phyloP scores from a whole-genome alignment of 352 stramenopile genomes.

The Globisporangium perplexum region DNA sequence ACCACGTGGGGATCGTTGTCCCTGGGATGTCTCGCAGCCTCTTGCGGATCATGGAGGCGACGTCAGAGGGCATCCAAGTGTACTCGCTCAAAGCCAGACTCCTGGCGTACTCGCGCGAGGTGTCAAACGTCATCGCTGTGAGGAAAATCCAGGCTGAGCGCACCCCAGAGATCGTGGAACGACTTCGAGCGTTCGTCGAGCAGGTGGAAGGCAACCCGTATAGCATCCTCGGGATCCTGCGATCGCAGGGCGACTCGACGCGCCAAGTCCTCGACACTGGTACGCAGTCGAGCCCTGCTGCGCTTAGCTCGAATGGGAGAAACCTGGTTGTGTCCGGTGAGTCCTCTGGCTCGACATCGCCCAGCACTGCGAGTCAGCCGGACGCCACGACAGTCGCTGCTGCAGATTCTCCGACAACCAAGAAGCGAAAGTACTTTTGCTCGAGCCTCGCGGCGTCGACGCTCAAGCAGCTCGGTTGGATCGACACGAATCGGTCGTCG shows the following conservation, averaged over 20 bases:
- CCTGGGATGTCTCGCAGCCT: constrained; percentile 50
- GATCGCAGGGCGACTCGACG: constrained; percentile 46
- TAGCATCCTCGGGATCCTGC: constrained; percentile 75
- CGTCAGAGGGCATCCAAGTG: constrained; percentile 71
- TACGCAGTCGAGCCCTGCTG: not conserved
- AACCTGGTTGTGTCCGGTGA: not conserved
- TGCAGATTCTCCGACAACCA: not conserved
- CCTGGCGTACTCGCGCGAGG: constrained; percentile 74
- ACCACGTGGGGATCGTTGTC: constrained; percentile 79
- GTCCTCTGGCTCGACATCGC: not conserved
- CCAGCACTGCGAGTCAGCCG: not conserved
- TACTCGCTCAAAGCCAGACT: constrained; percentile 73
- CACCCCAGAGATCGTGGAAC: constrained; percentile 29
- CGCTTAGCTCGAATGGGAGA: not conserved
- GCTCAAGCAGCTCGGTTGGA: constrained; percentile 73
- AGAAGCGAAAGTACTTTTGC: constrained; percentile 82
- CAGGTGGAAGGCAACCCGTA: constrained; percentile 79
- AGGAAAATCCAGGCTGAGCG: constrained; percentile 44
- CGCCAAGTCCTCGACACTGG: constrained; percentile 9
- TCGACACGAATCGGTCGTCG: constrained; percentile 56
- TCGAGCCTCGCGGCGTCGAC: constrained; percentile 75
- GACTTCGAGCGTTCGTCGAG: constrained; percentile 50
- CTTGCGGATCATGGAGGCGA: constrained; percentile 76
- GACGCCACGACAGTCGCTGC: not conserved
- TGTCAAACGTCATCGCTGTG: constrained; percentile 79